A percentile compares a stretch with the other conserved stretches of the same genome.
These are phyloP conservation scores for Tetrahymena malaccensis DNA, from an alignment of 73 alveolate genomes.

Conservation along the genomic window DNA sequence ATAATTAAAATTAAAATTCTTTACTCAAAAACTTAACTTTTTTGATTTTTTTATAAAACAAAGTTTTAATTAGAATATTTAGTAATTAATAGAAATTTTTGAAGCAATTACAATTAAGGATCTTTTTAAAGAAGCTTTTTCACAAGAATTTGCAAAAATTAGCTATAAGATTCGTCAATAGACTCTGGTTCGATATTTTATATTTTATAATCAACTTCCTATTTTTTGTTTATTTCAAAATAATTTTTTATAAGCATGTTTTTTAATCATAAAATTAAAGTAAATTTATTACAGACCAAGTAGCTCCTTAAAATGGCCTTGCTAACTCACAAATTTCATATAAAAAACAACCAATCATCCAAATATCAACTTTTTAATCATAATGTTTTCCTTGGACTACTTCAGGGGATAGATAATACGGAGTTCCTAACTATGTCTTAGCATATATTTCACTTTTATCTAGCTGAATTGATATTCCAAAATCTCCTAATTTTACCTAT, in stretches of 20 bases:
- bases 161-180: neutral
- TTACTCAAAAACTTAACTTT: neutral
- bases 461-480: neutral
- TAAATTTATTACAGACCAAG: neutral
- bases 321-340: neutral
- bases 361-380: neutral
- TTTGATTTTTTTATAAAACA: neutral
- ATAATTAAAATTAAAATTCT: neutral
- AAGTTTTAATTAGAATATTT: neutral
- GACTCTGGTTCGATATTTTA: neutral
- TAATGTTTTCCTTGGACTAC: neutral
- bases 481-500: neutral
- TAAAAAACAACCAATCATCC: neutral
- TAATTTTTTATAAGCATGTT: no score
- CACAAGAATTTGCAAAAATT: neutral
- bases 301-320: neutral
- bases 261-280: neutral
- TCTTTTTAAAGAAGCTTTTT: neutral
- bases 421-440: neutral
- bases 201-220: neutral
- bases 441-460: neutral
- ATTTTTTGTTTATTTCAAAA: neutral
- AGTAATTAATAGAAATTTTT: no score
- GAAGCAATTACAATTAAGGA: neutral
- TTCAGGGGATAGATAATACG: neutral